phyloP scores from a whole-genome alignment of 163 green algal species.

The Prototheca wickerhamii region DNA sequence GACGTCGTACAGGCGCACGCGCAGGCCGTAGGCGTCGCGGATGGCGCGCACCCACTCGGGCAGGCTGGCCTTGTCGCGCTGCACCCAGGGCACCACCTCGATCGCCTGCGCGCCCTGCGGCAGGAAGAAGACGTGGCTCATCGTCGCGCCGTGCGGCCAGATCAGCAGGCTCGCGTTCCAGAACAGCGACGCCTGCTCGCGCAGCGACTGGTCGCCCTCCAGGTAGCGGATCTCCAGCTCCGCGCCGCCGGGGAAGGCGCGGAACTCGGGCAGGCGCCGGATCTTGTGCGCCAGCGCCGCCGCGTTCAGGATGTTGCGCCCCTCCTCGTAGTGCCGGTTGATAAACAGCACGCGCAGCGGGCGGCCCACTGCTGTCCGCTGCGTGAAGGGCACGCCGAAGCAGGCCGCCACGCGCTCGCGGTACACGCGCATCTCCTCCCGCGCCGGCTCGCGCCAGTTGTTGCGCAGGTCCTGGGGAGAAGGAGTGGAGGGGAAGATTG shows the following conservation, averaged over 20 bases:
- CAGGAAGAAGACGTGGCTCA: constrained; percentile 15
- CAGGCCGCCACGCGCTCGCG: constrained; percentile 13
- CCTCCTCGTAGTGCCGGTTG: constrained; percentile 18
- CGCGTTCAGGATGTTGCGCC: constrained; percentile 11
- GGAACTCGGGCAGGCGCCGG: background rate
- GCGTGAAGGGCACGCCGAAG: constrained; percentile 9
- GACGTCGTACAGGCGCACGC: constrained; percentile 8
- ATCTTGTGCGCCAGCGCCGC: constrained; percentile 6
- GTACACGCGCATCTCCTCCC: constrained; percentile 5
- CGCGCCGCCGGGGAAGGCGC: constrained; percentile 1
- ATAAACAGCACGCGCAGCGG: constrained; percentile 7
- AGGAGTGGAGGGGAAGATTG: background rate
- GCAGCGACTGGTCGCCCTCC: constrained; percentile 1
- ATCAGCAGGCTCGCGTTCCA: constrained; percentile 13
- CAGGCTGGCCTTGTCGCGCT: constrained; percentile 15
- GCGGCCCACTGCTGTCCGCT: background rate
- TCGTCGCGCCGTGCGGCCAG: constrained; percentile 20
- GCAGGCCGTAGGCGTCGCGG: constrained; percentile 10
- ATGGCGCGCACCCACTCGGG: constrained; percentile 21
- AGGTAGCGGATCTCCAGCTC: constrained; percentile 8
- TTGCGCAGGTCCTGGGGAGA: constrained; percentile 3
- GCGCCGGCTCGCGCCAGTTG: constrained; percentile 5
- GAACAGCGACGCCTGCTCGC: constrained; percentile 8
- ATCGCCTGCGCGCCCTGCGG: constrained; percentile 14
- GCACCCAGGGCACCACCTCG: constrained; percentile 15